Evolutionary conservation across 352 stramenopile genomes (phyloP).

Genomic region (Blastocystis sp.): DNA sequence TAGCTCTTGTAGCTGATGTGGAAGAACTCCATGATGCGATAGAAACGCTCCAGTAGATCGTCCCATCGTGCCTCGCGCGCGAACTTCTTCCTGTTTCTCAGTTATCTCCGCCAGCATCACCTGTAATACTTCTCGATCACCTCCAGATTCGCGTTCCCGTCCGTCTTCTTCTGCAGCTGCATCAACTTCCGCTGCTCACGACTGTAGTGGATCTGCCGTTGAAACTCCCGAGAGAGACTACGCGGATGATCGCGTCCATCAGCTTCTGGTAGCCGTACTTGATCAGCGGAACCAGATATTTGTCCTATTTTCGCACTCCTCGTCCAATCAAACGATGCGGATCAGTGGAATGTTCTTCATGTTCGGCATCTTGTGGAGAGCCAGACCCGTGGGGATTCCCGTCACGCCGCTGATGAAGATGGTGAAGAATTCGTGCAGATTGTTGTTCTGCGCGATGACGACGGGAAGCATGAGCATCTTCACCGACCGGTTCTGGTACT

Average conservation of each 20-base stretch:
- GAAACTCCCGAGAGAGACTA: neutral
- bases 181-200: neutral
- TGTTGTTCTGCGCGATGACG: conserved; percentile 8
- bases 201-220: neutral
- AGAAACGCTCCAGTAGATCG: neutral
- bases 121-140: conserved; percentile 10
- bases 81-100: neutral
- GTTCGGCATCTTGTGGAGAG: neutral
- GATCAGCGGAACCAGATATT: neutral
- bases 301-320: neutral
- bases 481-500: neutral
- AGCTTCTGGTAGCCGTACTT: conserved; percentile 29
- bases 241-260: neutral
- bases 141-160: neutral
- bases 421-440: conserved; percentile 33
- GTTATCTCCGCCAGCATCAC: neutral
- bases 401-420: conserved; percentile 39
- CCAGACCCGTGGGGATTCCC: conserved; percentile 1
- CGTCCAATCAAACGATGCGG: neutral
- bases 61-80: conserved; percentile 13
- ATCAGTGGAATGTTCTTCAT: neutral
- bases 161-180: neutral
- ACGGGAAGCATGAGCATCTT: conserved; percentile 21
- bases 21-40: neutral
- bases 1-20: neutral